phyloP scores from a whole-genome alignment of 305 asterid genomes.

The Rubia balearica region DNA sequence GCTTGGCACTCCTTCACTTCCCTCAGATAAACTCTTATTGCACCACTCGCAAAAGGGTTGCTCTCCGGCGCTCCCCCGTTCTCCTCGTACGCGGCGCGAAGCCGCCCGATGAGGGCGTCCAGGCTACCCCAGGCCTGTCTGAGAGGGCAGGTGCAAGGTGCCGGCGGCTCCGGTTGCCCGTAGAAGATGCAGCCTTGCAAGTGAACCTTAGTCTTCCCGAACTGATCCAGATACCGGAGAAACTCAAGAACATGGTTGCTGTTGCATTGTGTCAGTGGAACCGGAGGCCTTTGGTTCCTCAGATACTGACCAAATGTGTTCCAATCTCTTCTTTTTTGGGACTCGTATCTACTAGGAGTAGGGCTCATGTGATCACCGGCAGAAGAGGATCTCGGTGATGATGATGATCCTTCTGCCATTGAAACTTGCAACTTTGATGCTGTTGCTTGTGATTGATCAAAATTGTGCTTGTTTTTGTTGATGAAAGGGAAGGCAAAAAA shows the following conservation, averaged over 20 bases:
- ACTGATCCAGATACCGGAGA: slow-evolving; percentile 50
- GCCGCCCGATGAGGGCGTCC: slow-evolving; percentile 54
- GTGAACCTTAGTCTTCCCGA: slow-evolving; percentile 68
- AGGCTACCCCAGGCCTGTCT: slow-evolving; percentile 76
- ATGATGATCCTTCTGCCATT: slow-evolving; percentile 38
- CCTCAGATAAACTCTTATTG: slow-evolving; percentile 50
- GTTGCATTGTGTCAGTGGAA: slow-evolving; percentile 43
- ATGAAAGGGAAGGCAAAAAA: slow-evolving; percentile 24
- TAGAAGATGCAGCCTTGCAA: slow-evolving; percentile 59
- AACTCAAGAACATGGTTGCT: slow-evolving; percentile 62
- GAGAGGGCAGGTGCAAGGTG: slow-evolving; percentile 63
- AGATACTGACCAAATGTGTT: slow-evolving; percentile 72
- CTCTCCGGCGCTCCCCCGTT: slow-evolving; percentile 60
- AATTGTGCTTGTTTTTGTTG: slow-evolving; percentile 18
- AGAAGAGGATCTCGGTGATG: slow-evolving; percentile 23
- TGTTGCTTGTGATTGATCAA: slow-evolving; percentile 11
- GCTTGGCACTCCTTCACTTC: slow-evolving; percentile 64
- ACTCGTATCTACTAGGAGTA: slow-evolving; percentile 56
- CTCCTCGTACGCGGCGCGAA: slow-evolving; percentile 66
- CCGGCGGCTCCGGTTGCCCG: slow-evolving; percentile 77
- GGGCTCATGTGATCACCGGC: slow-evolving; percentile 14
- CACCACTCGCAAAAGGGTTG: slow-evolving; percentile 59
- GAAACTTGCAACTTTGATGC: not conserved
- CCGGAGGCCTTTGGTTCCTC: slow-evolving; percentile 52
- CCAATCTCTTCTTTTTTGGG: slow-evolving; percentile 65